Conservation (phyloP, 2,329 filamentous ascomycete species). For the Karstenula rhodostoma region DNA sequence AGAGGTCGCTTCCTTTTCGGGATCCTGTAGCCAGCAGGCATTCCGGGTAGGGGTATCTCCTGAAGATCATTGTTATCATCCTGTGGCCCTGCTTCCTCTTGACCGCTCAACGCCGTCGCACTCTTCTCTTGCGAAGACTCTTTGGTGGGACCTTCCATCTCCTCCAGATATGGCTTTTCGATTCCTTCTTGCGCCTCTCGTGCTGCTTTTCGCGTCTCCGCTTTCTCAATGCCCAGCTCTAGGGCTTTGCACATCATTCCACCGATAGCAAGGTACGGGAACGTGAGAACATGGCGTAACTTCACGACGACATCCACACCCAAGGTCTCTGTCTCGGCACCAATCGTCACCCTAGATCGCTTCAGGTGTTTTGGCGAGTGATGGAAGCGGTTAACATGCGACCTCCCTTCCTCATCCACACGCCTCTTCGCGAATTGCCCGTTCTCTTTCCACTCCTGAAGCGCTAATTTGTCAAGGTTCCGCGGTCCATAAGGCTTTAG, state of each 20-base stretch:
- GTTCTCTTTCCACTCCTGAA: conserved; percentile 31
- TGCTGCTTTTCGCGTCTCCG: conserved; percentile 10
- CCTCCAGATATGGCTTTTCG: neutral
- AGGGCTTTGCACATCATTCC: conserved; percentile 24
- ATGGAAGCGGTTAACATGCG: neutral
- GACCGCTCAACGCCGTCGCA: neutral
- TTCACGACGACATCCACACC: conserved; percentile 16
- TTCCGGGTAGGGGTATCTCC: neutral
- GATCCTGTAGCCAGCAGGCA: neutral
- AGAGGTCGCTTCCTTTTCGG: neutral
- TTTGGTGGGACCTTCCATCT: neutral
- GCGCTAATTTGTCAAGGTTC: conserved; percentile 29
- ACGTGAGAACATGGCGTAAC: conserved; percentile 28
- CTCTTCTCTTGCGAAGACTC: neutral
- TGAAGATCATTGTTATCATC: neutral
- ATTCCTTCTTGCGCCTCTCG: neutral
- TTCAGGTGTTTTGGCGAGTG: neutral
- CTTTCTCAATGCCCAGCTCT: conserved; percentile 30
- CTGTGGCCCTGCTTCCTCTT: neutral
- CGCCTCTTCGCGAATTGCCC: conserved; percentile 19
- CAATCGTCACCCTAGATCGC: conserved; percentile 19
- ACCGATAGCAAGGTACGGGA: conserved; percentile 32
- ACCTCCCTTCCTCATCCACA: conserved; percentile 5
- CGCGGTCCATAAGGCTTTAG: conserved; percentile 24
- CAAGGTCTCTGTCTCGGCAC: conserved; percentile 19